Base-by-base conservation (phyloP, 2,329 filamentous ascomycete genomes). In the Teratosphaeria epicoccoides region DNA sequence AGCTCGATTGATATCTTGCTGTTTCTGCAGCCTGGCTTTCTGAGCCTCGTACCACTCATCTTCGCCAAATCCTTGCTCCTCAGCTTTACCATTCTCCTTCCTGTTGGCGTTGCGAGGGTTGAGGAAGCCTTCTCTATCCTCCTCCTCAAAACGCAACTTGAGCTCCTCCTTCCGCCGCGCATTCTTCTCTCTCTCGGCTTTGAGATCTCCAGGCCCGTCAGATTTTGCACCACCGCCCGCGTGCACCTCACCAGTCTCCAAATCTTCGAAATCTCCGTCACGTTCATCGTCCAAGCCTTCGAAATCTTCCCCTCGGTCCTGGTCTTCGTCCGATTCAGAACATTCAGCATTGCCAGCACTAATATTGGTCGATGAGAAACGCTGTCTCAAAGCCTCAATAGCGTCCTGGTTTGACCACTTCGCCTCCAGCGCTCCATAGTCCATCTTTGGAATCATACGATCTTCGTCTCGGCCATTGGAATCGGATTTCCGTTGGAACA, bases 1-100 rank as follows among this genome's bases (percentile, higher is more conserved):
- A 53, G 88, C 82, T 64, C 89, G 88, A 73, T 98, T 98, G 80
- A 98, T 96, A 63, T 94, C 87, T 57, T 93, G 79, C 69, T 98
- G 93, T 71, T 95, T 96, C 71, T 96, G 87, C 53, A 98, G 83
- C 67, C 86, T 79, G 26, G 93, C 88, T 73, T 98, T 98, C 67
- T 98, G 93, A 24, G 87, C 82, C 65, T 97, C 93, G 67, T 98
- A 98, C 94, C 94, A 98, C 51, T 98, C 88, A 66, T 98, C 93
- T 70, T 98, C 93, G 49, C 90, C 93, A 63, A 95, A 97, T 64
- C 94, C 85, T 53, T 81, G 75, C 49, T 91, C 82, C 5, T 82
- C 75, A 2, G 78, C 77, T 28, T 78, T 84, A 25, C 80, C 82
- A 28, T 65, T 61, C 58, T 88, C 85, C 57, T 81, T 76, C 29